A percentile compares a stretch with the other conserved stretches of the same genome.
These are phyloP conservation scores for Arxiozyma telluris DNA, from an alignment of 1,139 yeast species.

Conservation along the genomic window DNA sequence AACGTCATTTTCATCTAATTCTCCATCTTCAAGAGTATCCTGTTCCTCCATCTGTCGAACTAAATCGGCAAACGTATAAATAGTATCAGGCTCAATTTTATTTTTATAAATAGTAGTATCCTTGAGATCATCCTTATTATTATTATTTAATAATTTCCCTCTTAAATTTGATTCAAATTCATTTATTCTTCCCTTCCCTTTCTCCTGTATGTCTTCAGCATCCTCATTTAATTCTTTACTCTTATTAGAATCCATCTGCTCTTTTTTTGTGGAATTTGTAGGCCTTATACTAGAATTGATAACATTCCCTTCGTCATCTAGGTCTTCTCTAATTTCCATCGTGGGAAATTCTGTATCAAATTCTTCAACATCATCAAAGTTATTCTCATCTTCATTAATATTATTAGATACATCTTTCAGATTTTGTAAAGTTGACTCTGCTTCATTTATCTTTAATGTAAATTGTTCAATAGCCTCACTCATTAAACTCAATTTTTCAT, in stretches of 20 bases:
- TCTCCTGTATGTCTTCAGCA: not conserved
- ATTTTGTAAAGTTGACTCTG: constrained; percentile 32
- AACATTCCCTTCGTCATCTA: constrained; percentile 73
- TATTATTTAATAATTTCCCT: not conserved
- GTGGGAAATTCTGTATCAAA: constrained; percentile 37
- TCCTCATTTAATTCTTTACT: too few species aligned
- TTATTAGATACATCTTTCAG: constrained; percentile 23
- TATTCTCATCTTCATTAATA: constrained; percentile 1
- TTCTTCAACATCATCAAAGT: constrained; percentile 2
- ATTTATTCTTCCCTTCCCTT: too few species aligned
- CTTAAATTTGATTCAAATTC: not conserved
- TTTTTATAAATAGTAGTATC: not conserved
- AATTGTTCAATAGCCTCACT: constrained; percentile 35
- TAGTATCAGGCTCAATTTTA: constrained; percentile 40
- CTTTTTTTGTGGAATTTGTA: not conserved
- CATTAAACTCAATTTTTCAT: constrained; percentile 35
- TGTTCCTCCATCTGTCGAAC: constrained; percentile 30
- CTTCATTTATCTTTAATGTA: constrained; percentile 38
- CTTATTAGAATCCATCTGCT: not conserved
- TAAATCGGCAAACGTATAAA: constrained; percentile 32
- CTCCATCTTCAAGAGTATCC: constrained; percentile 32
- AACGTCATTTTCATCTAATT: constrained; percentile 33
- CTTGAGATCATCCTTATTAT: not conserved
- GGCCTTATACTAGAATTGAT: constrained; percentile 31
- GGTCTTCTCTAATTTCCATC: constrained; percentile 77